Evolutionary conservation across 129 eudicot genomes (phyloP).

Genomic region (Cynara cardunculus): DNA sequence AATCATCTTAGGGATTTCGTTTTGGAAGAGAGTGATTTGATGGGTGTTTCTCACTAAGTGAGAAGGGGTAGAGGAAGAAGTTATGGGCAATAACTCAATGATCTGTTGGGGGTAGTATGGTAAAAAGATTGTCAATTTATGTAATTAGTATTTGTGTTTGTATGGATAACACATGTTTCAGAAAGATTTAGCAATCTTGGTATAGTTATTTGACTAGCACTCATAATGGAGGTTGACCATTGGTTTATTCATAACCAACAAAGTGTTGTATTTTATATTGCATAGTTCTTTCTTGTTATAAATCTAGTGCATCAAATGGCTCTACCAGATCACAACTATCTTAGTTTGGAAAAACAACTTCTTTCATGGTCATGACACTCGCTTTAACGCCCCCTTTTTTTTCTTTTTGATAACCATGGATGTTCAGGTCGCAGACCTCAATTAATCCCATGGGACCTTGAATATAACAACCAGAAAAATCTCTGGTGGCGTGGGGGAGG

Average conservation of each 20-base stretch:
- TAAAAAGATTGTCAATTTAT: conserved; percentile 11
- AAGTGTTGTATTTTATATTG: conserved; percentile 5
- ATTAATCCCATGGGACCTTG: not conserved
- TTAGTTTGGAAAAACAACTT: not conserved
- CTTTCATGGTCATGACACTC: not conserved
- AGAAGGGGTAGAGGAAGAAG: not conserved
- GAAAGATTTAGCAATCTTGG: conserved; percentile 31
- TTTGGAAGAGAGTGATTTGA: conserved; percentile 1
- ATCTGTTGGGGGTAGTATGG: conserved; percentile 24
- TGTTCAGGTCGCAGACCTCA: not conserved
- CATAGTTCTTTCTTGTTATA: conserved; percentile 6
- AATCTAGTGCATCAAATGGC: conserved; percentile 17
- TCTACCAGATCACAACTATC: not conserved
- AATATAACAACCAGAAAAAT: too few relatives aligned
- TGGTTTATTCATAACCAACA: conserved; percentile 13
- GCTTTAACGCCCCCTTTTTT: not conserved
- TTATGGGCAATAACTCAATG: not conserved
- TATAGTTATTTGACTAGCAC: conserved; percentile 25
- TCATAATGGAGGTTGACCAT: conserved; percentile 30
- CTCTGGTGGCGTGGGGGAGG: not conserved
- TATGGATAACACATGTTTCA: conserved; percentile 34
- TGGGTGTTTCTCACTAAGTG: conserved; percentile 35
- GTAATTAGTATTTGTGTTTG: conserved; percentile 33
- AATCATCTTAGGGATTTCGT: conserved; percentile 2
- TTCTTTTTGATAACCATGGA: not conserved